Evolutionary conservation across 2,329 filamentous ascomycete genomes (phyloP).

Genomic region (Diaporthe velutina): DNA sequence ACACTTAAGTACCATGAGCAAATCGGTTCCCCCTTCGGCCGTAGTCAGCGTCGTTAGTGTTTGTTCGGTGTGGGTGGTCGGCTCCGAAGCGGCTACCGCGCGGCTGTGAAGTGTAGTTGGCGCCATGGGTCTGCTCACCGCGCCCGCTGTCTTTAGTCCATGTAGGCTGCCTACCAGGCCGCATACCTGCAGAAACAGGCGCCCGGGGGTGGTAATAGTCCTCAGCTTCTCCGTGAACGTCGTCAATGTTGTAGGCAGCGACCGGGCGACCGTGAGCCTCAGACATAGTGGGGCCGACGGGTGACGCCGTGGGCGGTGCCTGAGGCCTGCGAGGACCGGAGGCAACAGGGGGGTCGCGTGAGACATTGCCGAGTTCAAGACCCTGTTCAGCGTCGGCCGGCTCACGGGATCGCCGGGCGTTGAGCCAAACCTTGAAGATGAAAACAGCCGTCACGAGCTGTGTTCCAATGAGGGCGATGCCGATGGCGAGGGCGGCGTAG

Average conservation of each 20-base stretch:
- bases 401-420: neutral
- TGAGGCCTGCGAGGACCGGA: neutral
- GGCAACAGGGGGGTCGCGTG: neutral
- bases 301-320: neutral
- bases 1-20: neutral
- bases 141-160: no score
- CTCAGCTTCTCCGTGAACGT: neutral
- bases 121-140: neutral
- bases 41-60: neutral
- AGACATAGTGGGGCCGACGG: neutral
- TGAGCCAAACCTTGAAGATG: neutral
- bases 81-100: neutral
- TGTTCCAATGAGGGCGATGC: neutral
- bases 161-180: neutral
- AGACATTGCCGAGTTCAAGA: neutral
- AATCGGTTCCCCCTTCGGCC: conserved; percentile 6
- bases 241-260: neutral
- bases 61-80: neutral
- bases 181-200: neutral
- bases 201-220: neutral
- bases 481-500: neutral
- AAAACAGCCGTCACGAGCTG: neutral
- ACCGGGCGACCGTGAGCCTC: neutral
- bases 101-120: neutral
- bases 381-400: neutral